Base-by-base conservation (phyloP, 2,329 filamentous ascomycete species). In the Pseudopithomyces chartarum region DNA sequence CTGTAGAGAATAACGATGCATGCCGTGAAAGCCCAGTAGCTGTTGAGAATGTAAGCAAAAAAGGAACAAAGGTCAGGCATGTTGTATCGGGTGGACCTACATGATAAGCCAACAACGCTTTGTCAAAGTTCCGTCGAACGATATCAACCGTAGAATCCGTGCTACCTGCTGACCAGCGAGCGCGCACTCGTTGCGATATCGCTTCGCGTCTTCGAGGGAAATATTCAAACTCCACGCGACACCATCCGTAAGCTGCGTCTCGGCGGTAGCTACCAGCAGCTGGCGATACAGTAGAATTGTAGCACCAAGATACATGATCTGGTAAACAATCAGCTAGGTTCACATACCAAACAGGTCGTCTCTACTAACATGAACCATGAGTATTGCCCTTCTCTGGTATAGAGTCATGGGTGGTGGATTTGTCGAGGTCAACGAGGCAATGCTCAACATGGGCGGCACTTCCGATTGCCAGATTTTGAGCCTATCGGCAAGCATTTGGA, bases 291-390 rank as follows among this genome's bases (percentile, higher is more conserved):
- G 61, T 22, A 75, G 59, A 6, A 76, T 68, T 15, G 76, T 52
- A 8, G 73, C 73, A 11, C 74, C 73, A 39, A 76, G 63, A 53
- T 76, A 76, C 70, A 75, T 73, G 50, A 76, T 73, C 73, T 75
- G 36, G 1, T 26, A 20, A 7, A 40, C 20, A n/a, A 36, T 57
- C 13, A 54, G 49, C 20, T 36, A n/a, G n/a, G 20, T 26, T 0
- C 49, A n/a, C n/a, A 15, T 33, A 48, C 6, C 53, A 20, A 34
- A 29, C 8, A 17, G 40, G 11, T 29, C 22, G 32, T 4, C 22
- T 33, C 17, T 47, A 56, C 68, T 52, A 62, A 74, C 72, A 49
- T 77, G 73, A 29, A 76, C 65, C 72, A 77, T 73, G 15, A 76
- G 61, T 22, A 75, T 70, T 1, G 73, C 70, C 34, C 74, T 64